phyloP scores from a whole-genome alignment of 495 filamentous ascomycete species.

The Penicillium soppii region DNA sequence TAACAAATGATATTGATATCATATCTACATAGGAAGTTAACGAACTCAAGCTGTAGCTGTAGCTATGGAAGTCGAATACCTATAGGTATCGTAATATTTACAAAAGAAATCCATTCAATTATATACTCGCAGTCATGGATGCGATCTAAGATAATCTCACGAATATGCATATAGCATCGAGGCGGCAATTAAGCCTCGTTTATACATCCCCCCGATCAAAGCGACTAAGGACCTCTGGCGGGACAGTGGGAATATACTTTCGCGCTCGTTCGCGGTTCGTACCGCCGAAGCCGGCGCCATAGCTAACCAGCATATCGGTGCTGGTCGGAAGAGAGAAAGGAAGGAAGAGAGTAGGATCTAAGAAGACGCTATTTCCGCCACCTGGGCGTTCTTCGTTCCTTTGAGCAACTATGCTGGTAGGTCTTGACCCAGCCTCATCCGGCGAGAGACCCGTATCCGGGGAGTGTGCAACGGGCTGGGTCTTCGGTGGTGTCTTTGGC shows the following conservation, averaged over 20 bases:
- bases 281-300: constrained; percentile 91
- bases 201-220: constrained; percentile 62
- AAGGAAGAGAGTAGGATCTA: constrained; percentile 89
- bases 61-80: too few relatives aligned
- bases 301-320: constrained; percentile 94
- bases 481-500: constrained; percentile 44
- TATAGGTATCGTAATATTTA: too few relatives aligned
- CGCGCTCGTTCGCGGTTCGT: constrained; percentile 86
- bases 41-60: too few relatives aligned
- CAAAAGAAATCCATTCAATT: too few relatives aligned
- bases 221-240: constrained; percentile 88
- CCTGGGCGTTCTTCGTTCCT: constrained; percentile 33
- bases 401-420: constrained; percentile 15
- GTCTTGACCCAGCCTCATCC: constrained; percentile 23
- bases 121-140: too few relatives aligned
- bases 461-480: constrained; percentile 32
- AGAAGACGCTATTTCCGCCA: constrained; percentile 57
- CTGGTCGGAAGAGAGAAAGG: constrained; percentile 93
- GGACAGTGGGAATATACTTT: constrained; percentile 96
- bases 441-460: constrained; percentile 27
- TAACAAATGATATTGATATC: too few relatives aligned
- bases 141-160: too few relatives aligned
- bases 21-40: too few relatives aligned
- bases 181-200: neutral
- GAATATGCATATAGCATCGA: too few relatives aligned